Percentiles rank a stretch among this genome's conserved stretches.
Conservation (phyloP, 257 asterid species). For the Solanum pennellii region DNA sequence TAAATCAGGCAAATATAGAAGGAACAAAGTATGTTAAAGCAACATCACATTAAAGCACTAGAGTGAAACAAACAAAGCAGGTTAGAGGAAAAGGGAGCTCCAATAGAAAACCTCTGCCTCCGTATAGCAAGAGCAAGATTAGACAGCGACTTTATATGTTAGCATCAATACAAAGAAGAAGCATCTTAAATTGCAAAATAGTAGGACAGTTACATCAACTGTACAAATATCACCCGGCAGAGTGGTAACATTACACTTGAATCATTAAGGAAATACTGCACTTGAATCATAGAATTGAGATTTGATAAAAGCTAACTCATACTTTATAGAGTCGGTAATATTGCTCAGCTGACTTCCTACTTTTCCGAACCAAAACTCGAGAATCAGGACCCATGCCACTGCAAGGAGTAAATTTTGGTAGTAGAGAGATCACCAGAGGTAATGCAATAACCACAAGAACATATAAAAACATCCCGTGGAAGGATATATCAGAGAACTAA, state of each 20-base stretch:
- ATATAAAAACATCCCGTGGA: not conserved
- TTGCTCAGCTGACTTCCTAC: constrained; percentile 97
- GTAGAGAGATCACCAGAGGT: not conserved
- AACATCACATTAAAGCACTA: not conserved
- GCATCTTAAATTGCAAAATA: not conserved
- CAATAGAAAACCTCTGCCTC: not conserved
- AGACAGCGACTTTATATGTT: not conserved
- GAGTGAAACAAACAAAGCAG: not conserved
- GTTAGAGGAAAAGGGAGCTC: not conserved
- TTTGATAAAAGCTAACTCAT: constrained; percentile 3
- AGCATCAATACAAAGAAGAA: not conserved
- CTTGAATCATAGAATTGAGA: not conserved
- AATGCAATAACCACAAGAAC: not conserved
- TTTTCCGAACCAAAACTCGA: constrained; percentile 92
- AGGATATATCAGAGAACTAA: not conserved
- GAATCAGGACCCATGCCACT: constrained; percentile 99
- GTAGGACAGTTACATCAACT: not conserved
- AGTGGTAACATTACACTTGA: not conserved
- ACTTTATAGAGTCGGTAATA: constrained; percentile 86
- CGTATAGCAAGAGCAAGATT: not conserved
- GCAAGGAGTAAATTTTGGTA: constrained; percentile 14
- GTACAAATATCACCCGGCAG: not conserved
- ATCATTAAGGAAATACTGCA: not conserved
- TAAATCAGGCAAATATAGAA: not conserved
- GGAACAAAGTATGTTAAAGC: not conserved